Percentiles rank a stretch among this genome's conserved stretches.
Conservation (phyloP, 2,329 filamentous ascomycete genomes). For the Talaromyces rugulosus region DNA sequence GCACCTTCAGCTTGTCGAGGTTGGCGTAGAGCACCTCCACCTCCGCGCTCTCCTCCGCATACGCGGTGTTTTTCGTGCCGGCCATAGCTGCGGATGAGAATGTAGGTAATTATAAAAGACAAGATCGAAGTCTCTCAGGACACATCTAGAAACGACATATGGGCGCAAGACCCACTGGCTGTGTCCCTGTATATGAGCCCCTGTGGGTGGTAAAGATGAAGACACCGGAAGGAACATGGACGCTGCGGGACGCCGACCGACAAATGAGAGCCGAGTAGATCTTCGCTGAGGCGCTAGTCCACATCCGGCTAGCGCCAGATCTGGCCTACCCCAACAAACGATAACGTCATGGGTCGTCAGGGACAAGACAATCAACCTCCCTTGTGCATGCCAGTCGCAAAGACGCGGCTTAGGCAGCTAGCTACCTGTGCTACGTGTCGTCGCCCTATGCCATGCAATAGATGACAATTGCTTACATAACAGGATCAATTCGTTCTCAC, state of each 20-base stretch:
- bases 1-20: slow-evolving; percentile 84
- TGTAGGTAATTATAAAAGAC: neutral
- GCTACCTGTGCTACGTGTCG: neutral
- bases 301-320: neutral
- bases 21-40: slow-evolving; percentile 64
- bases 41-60: slow-evolving; percentile 64
- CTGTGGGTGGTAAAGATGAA: neutral
- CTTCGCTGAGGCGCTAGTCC: neutral
- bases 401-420: neutral
- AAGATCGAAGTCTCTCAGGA: neutral
- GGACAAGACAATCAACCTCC: neutral
- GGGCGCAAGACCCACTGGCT: neutral
- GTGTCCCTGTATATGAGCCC: neutral
- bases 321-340: neutral
- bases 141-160: neutral
- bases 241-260: neutral
- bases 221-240: neutral
- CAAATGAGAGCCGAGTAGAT: neutral
- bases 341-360: slow-evolving; percentile 14
- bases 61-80: slow-evolving; percentile 52
- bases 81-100: slow-evolving; percentile 41
- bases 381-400: neutral
- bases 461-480: slow-evolving; percentile 16
- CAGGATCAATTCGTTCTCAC: slow-evolving; percentile 18
- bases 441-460: slow-evolving; percentile 1